Evolutionary conservation across 768 basidiomycete genomes (phyloP), one percentile per base, ranked within the genome.

Genomic region (Panaeolus cyanescens): DNA sequence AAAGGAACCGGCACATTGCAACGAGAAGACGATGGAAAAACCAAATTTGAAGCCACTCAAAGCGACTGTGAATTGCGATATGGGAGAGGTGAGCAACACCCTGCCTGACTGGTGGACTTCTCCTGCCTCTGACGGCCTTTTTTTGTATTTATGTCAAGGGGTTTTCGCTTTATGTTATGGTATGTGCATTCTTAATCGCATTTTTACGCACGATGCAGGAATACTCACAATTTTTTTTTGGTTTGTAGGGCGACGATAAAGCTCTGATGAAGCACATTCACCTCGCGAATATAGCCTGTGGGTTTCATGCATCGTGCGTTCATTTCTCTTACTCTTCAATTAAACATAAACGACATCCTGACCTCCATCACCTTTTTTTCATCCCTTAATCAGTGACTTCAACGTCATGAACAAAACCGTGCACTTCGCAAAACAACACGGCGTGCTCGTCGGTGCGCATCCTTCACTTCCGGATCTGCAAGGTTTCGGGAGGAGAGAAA

Each of bases 391-490:
- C 20, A 85, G 85, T 0, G 87, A 89, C 68, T 88, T 87, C 64
- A 77, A 82, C 0, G 80, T 88, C 54, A 90, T 91, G 88, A 77
- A 84, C 63, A 76, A 81, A 67, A 89, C 88, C 0, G 86, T 89
- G 2, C 59, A 62, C 1, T 75, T 86, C 4, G 88, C 88, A 2
- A 88, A 87, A 64, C 66, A 72, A 33, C 75, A 87, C 66, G 75
- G 76, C 20, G 86, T 89, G 30, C 72, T 75, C 28, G 79, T 87
- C n/a, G 88, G 89, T 0, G 89, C 88, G 7, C 89, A 90, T 65
- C 88, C 88, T 1, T 86, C 84, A 20, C 79, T 88, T 25, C 88
- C 79, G 10, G 87, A 90, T 69, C 69, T 80, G 19, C 87, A 87
- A 66, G 87, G 87, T 0, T 89, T 89, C 60, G 88, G 88, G 4